phyloP scores from a whole-genome alignment of 208 protist species.

The Tritrichomonas musculus region DNA sequence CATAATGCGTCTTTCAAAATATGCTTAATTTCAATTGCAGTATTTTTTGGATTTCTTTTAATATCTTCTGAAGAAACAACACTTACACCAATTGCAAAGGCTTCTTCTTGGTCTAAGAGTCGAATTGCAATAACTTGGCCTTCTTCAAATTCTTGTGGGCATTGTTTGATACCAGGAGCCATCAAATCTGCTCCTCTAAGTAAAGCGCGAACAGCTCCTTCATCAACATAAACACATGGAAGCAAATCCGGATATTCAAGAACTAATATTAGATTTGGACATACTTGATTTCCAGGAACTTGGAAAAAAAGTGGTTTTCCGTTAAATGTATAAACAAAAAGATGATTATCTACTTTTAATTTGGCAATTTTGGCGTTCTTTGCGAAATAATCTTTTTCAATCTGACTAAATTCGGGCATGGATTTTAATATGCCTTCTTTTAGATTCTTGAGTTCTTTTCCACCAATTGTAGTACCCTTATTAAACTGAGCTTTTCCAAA shows the following conservation, averaged over 20 bases:
- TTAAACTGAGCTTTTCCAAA: not conserved
- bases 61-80: not conserved
- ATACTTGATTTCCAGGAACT: not conserved
- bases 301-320: not conserved
- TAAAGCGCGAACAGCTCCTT: not conserved
- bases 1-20: too few species aligned
- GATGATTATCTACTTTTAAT: not conserved
- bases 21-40: too few species aligned
- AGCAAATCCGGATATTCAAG: not conserved
- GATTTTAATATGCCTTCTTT: not conserved
- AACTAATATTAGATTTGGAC: not conserved
- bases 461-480: not conserved
- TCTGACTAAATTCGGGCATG: not conserved
- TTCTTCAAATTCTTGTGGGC: not conserved
- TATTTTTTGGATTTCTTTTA: too few species aligned
- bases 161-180: constrained; percentile 1
- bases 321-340: not conserved
- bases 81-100: not conserved
- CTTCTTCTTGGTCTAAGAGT: not conserved
- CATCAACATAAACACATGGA: not conserved
- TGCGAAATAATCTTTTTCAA: not conserved
- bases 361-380: not conserved
- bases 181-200: not conserved
- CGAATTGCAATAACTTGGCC: not conserved
- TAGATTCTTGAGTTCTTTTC: not conserved